phyloP scores from a whole-genome alignment of 345 rosid species.

The Barbarea vulgaris region DNA sequence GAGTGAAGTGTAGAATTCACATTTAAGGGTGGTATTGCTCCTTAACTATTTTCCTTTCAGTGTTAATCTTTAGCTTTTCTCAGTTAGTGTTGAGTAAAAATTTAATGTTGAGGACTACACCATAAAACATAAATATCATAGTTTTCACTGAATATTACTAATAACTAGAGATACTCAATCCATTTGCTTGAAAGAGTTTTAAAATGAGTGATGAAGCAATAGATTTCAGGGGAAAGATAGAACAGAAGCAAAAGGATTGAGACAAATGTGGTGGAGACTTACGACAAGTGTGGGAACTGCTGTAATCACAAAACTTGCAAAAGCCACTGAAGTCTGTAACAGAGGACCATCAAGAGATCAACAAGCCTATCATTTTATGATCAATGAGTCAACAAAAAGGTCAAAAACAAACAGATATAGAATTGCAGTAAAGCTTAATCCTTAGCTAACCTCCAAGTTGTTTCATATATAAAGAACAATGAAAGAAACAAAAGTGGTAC shows the following conservation, averaged over 20 bases:
- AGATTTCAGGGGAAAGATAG: neutral
- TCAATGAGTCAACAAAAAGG: neutral
- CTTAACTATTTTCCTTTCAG: neutral
- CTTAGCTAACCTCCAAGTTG: neutral
- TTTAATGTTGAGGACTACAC: neutral
- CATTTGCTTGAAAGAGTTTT: neutral
- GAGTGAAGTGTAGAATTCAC: neutral
- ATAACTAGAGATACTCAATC: neutral
- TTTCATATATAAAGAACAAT: neutral
- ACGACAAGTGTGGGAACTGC: constrained; percentile 81
- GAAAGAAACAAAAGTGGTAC: constrained; percentile 35
- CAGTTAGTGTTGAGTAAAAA: neutral
- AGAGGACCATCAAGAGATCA: constrained; percentile 24
- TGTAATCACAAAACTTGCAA: constrained; percentile 74
- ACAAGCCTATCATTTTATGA: neutral
- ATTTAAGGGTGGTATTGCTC: neutral
- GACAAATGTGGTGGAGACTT: constrained; percentile 43
- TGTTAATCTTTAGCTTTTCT: neutral
- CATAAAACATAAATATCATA: neutral
- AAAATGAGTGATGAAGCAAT: neutral
- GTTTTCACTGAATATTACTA: neutral
- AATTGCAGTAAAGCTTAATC: neutral
- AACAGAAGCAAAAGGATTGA: neutral
- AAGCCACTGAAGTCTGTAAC: constrained; percentile 82
- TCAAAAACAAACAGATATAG: neutral